These are phyloP conservation scores for Melampsora abietis-canadensis DNA, from an alignment of 1,284 basidiomycete genomes.

Conservation along the genomic window DNA sequence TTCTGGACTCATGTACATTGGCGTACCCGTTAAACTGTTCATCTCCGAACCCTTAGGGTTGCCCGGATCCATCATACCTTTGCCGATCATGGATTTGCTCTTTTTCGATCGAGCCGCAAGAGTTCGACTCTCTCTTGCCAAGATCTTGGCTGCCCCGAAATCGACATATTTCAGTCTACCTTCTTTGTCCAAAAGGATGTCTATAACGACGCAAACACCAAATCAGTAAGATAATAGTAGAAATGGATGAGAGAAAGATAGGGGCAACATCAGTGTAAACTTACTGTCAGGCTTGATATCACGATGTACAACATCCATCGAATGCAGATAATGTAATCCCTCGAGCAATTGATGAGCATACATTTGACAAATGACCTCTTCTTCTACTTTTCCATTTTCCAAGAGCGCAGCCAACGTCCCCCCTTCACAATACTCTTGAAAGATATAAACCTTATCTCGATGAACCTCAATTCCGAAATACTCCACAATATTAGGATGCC, in stretches of 20 bases:
- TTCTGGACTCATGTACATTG: constrained; percentile 99
- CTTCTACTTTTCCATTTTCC: constrained; percentile 92
- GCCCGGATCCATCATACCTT: constrained; percentile 49
- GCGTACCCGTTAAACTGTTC: constrained; percentile 76
- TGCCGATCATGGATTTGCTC: constrained; percentile 34
- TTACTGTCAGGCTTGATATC: constrained; percentile 98
- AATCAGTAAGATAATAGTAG: neutral
- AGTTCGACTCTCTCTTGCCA: constrained; percentile 87
- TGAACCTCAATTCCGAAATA: constrained; percentile 99
- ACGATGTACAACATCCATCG: constrained; percentile 85
- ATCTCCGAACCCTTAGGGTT: constrained; percentile 55
- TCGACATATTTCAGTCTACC: constrained; percentile 97
- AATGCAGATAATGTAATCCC: constrained; percentile 89
- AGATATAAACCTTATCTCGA: constrained; percentile 97
- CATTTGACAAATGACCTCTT: constrained; percentile 90
- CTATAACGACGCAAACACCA: constrained; percentile 55
- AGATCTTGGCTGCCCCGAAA: constrained; percentile 96
- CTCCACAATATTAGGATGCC: constrained; percentile 96
- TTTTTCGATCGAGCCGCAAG: constrained; percentile 62
- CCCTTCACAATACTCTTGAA: constrained; percentile 97
- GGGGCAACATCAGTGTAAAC: constrained; percentile 53
- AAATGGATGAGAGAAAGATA: no score
- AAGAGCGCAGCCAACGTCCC: constrained; percentile 85
- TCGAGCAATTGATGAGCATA: constrained; percentile 97
- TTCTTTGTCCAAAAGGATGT: constrained; percentile 85